Evolutionary conservation across 257 asterid species (phyloP).

Genomic region (Thymus mandschuricus): DNA sequence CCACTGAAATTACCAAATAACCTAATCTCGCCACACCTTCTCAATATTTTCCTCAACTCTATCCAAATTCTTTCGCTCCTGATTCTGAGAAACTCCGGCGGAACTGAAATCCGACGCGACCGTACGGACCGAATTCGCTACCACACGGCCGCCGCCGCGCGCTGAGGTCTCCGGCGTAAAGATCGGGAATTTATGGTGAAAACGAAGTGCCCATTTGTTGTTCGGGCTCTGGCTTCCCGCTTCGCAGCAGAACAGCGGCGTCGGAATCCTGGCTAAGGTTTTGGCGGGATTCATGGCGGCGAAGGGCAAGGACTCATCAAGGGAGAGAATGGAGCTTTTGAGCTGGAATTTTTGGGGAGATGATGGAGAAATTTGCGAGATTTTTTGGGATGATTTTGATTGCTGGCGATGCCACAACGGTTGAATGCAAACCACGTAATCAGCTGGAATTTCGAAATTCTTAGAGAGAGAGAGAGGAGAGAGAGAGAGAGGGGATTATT

Average conservation of each 20-base stretch:
- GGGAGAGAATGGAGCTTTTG: neutral
- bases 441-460: neutral
- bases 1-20: neutral
- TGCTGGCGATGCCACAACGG: slow-evolving; percentile 23
- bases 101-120: slow-evolving; percentile 44
- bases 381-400: neutral
- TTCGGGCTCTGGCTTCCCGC: slow-evolving; percentile 36
- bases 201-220: slow-evolving; percentile 39
- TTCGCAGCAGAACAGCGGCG: slow-evolving; percentile 32
- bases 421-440: slow-evolving; percentile 33
- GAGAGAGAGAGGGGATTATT: neutral
- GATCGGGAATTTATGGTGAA: slow-evolving; percentile 29
- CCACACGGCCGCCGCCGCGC: slow-evolving; percentile 9
- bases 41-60: slow-evolving; percentile 53
- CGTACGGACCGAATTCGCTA: slow-evolving; percentile 31
- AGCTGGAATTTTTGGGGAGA: neutral
- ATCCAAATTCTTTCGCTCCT: slow-evolving; percentile 37
- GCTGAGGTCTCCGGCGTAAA: slow-evolving; percentile 22
- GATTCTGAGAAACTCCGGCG: slow-evolving; percentile 36
- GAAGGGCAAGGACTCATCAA: slow-evolving; percentile 1
- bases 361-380: slow-evolving; percentile 20
- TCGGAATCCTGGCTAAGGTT: slow-evolving; percentile 42
- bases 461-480: neutral
- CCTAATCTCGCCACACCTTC: slow-evolving; percentile 50
- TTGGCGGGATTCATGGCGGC: slow-evolving; percentile 47